Evolutionary conservation across 192 early-diverging fungal genomes (phyloP), one percentile per base, ranked within the genome.

Genomic region (Coemansia sp.): DNA sequence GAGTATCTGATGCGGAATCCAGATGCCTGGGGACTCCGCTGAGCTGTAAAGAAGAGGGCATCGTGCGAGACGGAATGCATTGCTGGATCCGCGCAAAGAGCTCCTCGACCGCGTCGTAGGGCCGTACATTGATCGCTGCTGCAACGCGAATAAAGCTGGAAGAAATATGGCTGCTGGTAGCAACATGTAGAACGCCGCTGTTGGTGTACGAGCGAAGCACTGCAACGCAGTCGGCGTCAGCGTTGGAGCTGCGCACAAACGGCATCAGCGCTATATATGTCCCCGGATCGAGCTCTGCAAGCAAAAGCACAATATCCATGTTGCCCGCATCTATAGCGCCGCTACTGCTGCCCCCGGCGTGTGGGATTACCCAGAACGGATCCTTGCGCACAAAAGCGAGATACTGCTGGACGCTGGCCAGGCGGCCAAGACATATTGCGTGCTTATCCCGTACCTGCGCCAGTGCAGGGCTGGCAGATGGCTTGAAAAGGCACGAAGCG

Each of bases 361-460:
- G 66, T 4, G 70, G 70, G 22, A 67, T 60, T 34, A 72, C 63
- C 75, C 70, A 78, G 45, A 66, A 72, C 11, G 57, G 52, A 46
- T 69, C 62, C 28, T 64, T 78, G 36, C 75, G 63, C 18, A 64
- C 67, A 65, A 72, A 78, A 2, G 67, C 70, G 39, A 78, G 53
- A 30, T 65, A 54, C 10, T 71, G 24, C 9, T 61, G 55, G 14
- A 78, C 30, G 22, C n/a, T 19, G 1, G 28, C 58, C 45, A 78
- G 51, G n/a, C 55, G 62, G 42, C 70, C 64, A 62, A 78, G 53
- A 6, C 11, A 8, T 10, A 46, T 42, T 23, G 32, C 4, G 6
- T 22, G 29, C 16, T 25, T 23, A 2, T 50, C 32, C 7, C 52
- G 45, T 3, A 3, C 11, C 39, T 42, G 39, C 18, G 27, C 11